A percentile compares a stretch with the other conserved stretches of the same genome.
Conservation (phyloP, 768 basidiomycete species). For the Hortiboletus campestris region DNA sequence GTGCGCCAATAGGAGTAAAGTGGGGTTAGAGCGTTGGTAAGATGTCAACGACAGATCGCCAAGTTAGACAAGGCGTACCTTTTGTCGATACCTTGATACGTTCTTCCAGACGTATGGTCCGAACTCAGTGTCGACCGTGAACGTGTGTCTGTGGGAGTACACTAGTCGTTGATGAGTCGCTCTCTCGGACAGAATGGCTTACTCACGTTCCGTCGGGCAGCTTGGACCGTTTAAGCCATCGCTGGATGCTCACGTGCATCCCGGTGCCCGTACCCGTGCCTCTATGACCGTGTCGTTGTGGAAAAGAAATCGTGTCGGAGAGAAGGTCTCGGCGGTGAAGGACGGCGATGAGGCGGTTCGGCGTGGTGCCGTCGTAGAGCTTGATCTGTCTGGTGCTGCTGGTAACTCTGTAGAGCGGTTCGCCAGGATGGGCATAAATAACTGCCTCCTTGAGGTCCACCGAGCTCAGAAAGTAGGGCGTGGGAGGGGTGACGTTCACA, state of each 20-base stretch:
- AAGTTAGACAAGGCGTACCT: conserved; percentile 8
- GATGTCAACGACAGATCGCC: background rate
- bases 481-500: conserved; percentile 25
- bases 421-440: conserved; percentile 16
- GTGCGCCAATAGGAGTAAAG: background rate
- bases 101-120: conserved; percentile 30
- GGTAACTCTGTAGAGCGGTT: conserved; percentile 27
- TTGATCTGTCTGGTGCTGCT: conserved; percentile 18
- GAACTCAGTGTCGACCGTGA: conserved; percentile 20
- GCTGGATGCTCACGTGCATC: conserved; percentile 17
- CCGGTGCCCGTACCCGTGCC: background rate
- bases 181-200: background rate
- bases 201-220: conserved; percentile 25
- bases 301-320: conserved; percentile 28
- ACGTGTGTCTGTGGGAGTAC: conserved; percentile 12
- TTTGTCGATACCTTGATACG: conserved; percentile 22
- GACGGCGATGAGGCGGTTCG: conserved; percentile 19
- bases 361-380: conserved; percentile 12
- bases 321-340: conserved; percentile 28
- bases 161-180: background rate
- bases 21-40: background rate
- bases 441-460: conserved; percentile 15
- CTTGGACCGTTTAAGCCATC: conserved; percentile 30
- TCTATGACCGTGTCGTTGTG: conserved; percentile 4
- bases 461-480: conserved; percentile 27